Percentiles rank a stretch among this genome's conserved stretches.
Conservation (phyloP, 768 basidiomycete genomes). For the Erythrobasidium yunnanense region DNA sequence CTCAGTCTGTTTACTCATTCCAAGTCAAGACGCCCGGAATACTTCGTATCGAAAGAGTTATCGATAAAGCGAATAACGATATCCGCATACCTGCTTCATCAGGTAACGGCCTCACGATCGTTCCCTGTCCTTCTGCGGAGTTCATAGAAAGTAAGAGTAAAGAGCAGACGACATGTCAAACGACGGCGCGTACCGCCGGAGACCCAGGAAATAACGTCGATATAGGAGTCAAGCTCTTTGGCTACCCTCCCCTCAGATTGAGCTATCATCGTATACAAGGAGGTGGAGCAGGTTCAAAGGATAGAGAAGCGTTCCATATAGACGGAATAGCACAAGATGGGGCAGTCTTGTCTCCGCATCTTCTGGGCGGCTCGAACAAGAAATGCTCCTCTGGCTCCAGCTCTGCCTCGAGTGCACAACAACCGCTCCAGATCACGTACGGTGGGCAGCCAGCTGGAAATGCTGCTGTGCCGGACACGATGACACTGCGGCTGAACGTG, state of each 20-base stretch:
- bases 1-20: constrained; percentile 64
- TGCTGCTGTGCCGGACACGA: too few species aligned
- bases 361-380: background rate
- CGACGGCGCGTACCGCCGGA: background rate
- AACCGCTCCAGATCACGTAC: too few species aligned
- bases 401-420: background rate
- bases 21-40: constrained; percentile 61
- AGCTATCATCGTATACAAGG: constrained; percentile 49
- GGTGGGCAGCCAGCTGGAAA: too few species aligned
- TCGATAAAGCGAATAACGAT: constrained; percentile 59
- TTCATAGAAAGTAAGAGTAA: constrained; percentile 47
- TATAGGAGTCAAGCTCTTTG: constrained; percentile 46
- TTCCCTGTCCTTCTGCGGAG: constrained; percentile 68
- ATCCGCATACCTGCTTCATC: constrained; percentile 50
- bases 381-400: background rate
- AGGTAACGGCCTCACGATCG: constrained; percentile 55
- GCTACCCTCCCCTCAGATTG: constrained; percentile 52
- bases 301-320: constrained; percentile 49
- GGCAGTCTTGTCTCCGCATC: background rate
- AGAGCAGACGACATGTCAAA: background rate
- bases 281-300: constrained; percentile 59
- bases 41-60: constrained; percentile 61
- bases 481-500: too few species aligned
- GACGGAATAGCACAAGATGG: constrained; percentile 56
- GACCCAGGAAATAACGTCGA: background rate